These are phyloP conservation scores for Chaetomium cochliodes DNA, from an alignment of 495 filamentous ascomycete genomes.

Conservation along the genomic window DNA sequence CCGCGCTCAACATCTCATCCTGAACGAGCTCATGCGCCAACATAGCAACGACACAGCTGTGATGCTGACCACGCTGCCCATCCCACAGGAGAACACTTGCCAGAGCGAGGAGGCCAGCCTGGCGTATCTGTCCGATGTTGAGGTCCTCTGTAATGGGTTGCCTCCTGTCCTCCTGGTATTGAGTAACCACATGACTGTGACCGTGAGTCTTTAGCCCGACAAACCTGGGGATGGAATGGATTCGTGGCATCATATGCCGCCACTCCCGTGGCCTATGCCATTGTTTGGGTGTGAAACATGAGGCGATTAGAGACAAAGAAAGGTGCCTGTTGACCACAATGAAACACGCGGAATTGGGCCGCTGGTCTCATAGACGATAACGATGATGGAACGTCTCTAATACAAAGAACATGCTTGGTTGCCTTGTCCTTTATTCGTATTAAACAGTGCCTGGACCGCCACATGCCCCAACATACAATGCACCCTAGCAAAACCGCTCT, in stretches of 20 bases:
- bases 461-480: neutral
- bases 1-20: constrained; percentile 77
- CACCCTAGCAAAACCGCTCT: neutral
- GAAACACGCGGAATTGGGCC: constrained; percentile 5
- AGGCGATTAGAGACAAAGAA: constrained; percentile 9
- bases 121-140: constrained; percentile 72
- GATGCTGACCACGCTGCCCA: constrained; percentile 77
- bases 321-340: neutral
- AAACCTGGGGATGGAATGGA: neutral
- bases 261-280: constrained; percentile 5
- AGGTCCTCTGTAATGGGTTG: constrained; percentile 66
- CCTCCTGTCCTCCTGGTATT: constrained; percentile 76
- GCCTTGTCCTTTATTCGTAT: neutral
- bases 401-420: constrained; percentile 17
- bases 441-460: neutral
- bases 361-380: neutral
- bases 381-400: neutral
- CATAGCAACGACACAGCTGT: constrained; percentile 73
- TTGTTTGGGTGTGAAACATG: constrained; percentile 7
- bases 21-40: constrained; percentile 77
- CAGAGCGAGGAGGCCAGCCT: constrained; percentile 65
- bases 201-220: constrained; percentile 64
- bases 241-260: neutral
- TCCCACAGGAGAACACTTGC: constrained; percentile 71
- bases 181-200: constrained; percentile 89